phyloP scores from a whole-genome alignment of 225 moss, liverwort and hornwort species.

The Straminergon stramineum region DNA sequence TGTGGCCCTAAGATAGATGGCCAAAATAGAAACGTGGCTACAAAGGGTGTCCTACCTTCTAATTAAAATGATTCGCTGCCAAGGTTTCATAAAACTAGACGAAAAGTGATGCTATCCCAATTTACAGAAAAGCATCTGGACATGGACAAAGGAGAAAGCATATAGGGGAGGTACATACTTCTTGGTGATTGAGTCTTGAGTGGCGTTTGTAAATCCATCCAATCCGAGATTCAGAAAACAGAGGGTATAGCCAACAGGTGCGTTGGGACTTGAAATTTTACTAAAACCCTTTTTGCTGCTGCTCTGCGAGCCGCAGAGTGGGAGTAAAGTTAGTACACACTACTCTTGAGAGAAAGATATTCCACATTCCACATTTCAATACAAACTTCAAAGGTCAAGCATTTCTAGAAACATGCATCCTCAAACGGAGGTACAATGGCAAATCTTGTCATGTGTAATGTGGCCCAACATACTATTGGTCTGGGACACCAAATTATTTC shows the following conservation, averaged over 20 bases:
- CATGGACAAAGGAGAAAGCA: neutral
- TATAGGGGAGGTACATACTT: slow-evolving; percentile 22
- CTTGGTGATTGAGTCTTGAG: slow-evolving; percentile 79
- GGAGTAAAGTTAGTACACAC: neutral
- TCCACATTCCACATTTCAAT: neutral
- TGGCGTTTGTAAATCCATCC: slow-evolving; percentile 95
- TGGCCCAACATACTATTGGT: neutral
- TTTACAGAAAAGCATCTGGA: neutral
- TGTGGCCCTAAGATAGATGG: neutral
- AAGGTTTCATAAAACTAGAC: neutral
- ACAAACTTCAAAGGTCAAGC: neutral
- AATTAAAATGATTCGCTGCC: neutral
- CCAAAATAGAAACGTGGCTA: neutral
- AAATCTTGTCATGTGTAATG: neutral
- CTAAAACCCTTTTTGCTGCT: slow-evolving; percentile 61
- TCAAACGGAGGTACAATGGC: neutral
- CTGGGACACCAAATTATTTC: neutral
- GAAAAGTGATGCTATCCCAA: neutral
- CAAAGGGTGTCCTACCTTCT: neutral
- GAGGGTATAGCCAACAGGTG: slow-evolving; percentile 76
- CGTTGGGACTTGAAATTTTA: slow-evolving; percentile 77
- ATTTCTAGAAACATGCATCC: neutral
- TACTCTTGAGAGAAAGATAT: neutral
- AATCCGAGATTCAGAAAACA: slow-evolving; percentile 79
- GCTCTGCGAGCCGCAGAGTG: slow-evolving; percentile 41